These are phyloP conservation scores for Sclerotinia minor DNA, from an alignment of 2,329 filamentous ascomycete genomes.

Conservation along the genomic window DNA sequence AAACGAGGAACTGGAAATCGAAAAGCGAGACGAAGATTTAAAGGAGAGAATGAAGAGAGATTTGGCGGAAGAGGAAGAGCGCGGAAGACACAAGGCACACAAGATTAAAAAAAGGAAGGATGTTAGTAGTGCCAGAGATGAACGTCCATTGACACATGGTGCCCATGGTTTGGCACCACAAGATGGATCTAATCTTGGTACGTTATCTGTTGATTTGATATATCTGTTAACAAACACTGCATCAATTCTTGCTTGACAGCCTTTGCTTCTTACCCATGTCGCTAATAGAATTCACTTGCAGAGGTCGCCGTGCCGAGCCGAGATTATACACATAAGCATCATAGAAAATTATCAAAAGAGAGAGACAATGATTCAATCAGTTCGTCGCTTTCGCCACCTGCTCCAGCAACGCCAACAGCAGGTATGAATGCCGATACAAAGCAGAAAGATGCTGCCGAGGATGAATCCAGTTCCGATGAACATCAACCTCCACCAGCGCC, in stretches of 20 bases:
- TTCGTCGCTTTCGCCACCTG: constrained; percentile 60
- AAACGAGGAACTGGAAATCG: constrained; percentile 52
- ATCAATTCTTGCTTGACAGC: background rate
- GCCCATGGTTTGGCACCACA: constrained; percentile 64
- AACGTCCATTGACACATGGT: constrained; percentile 59
- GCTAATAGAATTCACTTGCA: constrained; percentile 26
- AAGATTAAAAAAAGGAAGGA: constrained; percentile 83
- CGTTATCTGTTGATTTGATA: constrained; percentile 31
- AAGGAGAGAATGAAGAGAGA: constrained; percentile 44
- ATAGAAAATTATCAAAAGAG: constrained; percentile 25
- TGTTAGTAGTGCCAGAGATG: constrained; percentile 59
- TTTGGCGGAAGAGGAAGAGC: constrained; percentile 51
- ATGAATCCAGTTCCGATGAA: constrained; percentile 52
- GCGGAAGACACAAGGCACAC: constrained; percentile 50
- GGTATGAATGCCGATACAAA: constrained; percentile 62
- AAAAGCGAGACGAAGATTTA: constrained; percentile 50
- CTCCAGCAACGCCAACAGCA: constrained; percentile 46
- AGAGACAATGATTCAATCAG: constrained; percentile 53
- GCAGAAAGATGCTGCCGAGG: constrained; percentile 47
- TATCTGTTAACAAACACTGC: background rate
- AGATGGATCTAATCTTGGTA: constrained; percentile 62
- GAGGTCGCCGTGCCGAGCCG: constrained; percentile 32
- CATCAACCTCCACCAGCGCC: constrained; percentile 61
- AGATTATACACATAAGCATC: constrained; percentile 29
- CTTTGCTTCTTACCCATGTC: background rate